Percentiles rank a stretch among this genome's conserved stretches.
These are phyloP conservation scores for Anethum foeniculum DNA, from an alignment of 140 eudicot genomes.

Conservation along the genomic window DNA sequence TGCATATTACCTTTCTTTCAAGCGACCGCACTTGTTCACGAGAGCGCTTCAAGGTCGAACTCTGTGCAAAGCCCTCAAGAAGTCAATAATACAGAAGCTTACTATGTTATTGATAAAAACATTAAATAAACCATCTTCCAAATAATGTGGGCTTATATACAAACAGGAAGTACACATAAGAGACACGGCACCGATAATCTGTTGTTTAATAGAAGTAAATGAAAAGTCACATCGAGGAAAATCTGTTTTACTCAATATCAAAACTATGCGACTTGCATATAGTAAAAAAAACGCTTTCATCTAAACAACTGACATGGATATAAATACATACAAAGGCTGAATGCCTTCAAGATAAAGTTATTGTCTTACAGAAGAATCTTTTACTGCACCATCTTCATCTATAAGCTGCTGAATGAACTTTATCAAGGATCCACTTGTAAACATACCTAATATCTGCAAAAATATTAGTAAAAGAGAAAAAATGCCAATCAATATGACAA, in stretches of 20 bases:
- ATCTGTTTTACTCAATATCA: not conserved
- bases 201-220: not conserved
- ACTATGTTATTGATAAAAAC: not conserved
- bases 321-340: not conserved
- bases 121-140: not conserved
- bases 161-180: not conserved
- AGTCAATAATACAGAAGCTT: not conserved
- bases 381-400: slow-evolving; percentile 85
- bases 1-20: slow-evolving; percentile 66
- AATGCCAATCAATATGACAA: not conserved
- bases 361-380: slow-evolving; percentile 80
- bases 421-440: slow-evolving; percentile 42
- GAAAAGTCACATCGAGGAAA: not conserved
- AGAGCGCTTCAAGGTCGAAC: slow-evolving; percentile 58
- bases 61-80: slow-evolving; percentile 27
- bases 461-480: not conserved
- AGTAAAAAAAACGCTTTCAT: not conserved
- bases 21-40: slow-evolving; percentile 71
- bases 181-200: not conserved
- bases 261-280: not conserved
- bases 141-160: not conserved
- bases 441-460: slow-evolving; percentile 63
- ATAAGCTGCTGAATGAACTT: slow-evolving; percentile 62
- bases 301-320: not conserved
- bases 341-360: not conserved